Base-by-base conservation (phyloP, 2,329 filamentous ascomycete species). In the Penicillium expansum region DNA sequence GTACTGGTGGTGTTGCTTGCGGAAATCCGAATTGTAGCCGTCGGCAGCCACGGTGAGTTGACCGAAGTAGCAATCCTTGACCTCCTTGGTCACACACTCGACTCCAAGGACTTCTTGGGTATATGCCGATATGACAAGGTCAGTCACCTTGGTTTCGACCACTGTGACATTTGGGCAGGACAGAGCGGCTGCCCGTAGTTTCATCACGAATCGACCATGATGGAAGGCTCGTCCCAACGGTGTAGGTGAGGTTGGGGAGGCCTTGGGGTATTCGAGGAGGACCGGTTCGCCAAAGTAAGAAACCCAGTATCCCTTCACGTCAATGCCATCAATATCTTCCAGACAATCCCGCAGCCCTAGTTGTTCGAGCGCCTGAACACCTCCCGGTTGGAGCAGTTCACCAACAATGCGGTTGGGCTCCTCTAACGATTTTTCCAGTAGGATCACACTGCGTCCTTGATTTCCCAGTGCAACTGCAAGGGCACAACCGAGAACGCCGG, bases 401-500 rank as follows among this genome's bases (percentile, higher is more conserved):
- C 94, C 94, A 47, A 99, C 92, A 65, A 99, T 99, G 62, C 94
- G 87, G 77, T 97, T 89, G 20, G 94, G 94, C 79, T 97, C 89
- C 76, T 91, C 91, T 76, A 97, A 80, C 77, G 86, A 95, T 68
- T 85, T 85, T 79, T 99, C 94, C 49, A 99, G 84, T 50, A 99
- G 80, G 27, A 97, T 83, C 27, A 99, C 92, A 72, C 90, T 95
- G 61, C 94, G 86, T 52, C 92, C 92, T 77, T 97, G 94, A 67
- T 89, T 87, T 57, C 90, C 92, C 44, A 97, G 82, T 22, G 93
- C 86, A 62, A 87, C 89, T 18, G 94, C 93, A 22, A 92, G 80
- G 20, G 92, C 90, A 74, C 91, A 96, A 39, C 94, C 94, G 61
- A 96, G 85, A 57, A 97, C 83, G 54, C 94, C 94, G 3, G 91